These are phyloP conservation scores for Mycena floridula DNA, from an alignment of 768 basidiomycete genomes.

Conservation along the genomic window DNA sequence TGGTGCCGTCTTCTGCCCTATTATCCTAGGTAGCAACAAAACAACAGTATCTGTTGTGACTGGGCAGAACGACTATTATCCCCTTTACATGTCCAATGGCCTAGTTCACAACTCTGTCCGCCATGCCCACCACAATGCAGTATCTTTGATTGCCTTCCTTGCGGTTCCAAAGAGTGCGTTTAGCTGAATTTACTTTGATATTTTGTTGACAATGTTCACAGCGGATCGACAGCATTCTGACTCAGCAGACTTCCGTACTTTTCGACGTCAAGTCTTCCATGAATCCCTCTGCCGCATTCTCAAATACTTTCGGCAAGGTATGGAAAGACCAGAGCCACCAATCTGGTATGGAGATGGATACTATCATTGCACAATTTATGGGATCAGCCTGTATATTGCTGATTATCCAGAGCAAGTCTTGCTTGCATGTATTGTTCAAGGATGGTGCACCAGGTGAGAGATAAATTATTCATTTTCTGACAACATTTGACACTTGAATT, in stretches of 20 bases:
- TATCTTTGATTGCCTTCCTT: conserved; percentile 10
- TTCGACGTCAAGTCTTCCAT: conserved; percentile 22
- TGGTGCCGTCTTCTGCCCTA: conserved; percentile 9
- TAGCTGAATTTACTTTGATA: not conserved
- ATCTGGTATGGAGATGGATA: conserved; percentile 27
- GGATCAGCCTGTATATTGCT: conserved; percentile 27
- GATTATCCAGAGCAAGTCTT: conserved; percentile 32
- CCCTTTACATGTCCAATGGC: conserved; percentile 11
- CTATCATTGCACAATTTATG: conserved; percentile 20
- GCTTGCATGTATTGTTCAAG: conserved; percentile 18
- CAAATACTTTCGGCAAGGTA: conserved; percentile 8
- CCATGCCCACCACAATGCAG: conserved; percentile 13
- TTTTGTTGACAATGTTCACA: not conserved
- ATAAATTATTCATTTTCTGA: conserved; percentile 1
- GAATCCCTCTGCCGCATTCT: conserved; percentile 13
- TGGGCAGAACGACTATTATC: conserved; percentile 15
- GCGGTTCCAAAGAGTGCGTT: conserved; percentile 15
- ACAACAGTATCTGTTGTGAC: conserved; percentile 16
- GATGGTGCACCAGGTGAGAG: conserved; percentile 28
- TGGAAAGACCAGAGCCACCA: conserved; percentile 15
- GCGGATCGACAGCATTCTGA: not conserved
- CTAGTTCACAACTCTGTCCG: conserved; percentile 12
- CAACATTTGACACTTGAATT: conserved; percentile 4
- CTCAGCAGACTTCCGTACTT: conserved; percentile 12
- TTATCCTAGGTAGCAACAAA: conserved; percentile 16